Conservation (phyloP, 2,329 filamentous ascomycete species). For the Dactylellina parvicollis region DNA sequence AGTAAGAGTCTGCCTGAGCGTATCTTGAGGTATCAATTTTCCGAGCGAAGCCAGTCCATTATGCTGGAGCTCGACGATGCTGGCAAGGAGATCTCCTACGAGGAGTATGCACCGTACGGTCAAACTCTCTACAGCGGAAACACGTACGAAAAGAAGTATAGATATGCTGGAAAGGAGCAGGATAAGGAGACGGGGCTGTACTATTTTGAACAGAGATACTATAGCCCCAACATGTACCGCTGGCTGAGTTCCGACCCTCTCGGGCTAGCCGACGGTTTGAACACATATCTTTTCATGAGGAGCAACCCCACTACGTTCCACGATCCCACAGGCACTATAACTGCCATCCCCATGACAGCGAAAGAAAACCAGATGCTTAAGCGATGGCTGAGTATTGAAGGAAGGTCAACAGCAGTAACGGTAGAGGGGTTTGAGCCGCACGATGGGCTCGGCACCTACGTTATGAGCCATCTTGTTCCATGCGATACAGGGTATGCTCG, state of each 20-base stretch:
- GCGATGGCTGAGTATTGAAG: no score
- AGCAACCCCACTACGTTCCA: conserved; percentile 14
- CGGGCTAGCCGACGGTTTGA: not conserved
- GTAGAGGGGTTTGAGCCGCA: no score
- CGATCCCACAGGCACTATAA: conserved; percentile 58
- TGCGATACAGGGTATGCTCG: not conserved
- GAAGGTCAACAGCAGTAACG: no score
- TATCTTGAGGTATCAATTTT: no score
- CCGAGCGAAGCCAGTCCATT: no score
- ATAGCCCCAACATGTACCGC: conserved; percentile 57
- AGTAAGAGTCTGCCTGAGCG: no score
- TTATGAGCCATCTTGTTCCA: conserved; percentile 2
- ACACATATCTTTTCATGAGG: conserved; percentile 10
- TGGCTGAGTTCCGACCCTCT: conserved; percentile 58
- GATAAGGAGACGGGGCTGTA: conserved; percentile 59
- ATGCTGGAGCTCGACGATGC: conserved; percentile 58
- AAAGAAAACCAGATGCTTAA: no score
- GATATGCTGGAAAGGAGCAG: conserved; percentile 56
- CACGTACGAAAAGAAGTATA: conserved; percentile 51
- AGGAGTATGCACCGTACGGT: conserved; percentile 60
- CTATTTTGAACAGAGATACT: conserved; percentile 58
- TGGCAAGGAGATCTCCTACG: conserved; percentile 58
- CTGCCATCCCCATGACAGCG: no score
- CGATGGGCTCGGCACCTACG: not conserved
- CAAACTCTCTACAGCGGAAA: conserved; percentile 33